Conservation (phyloP, 371 early-diverging fungal genomes). For the Sporodiniella umbellata region DNA sequence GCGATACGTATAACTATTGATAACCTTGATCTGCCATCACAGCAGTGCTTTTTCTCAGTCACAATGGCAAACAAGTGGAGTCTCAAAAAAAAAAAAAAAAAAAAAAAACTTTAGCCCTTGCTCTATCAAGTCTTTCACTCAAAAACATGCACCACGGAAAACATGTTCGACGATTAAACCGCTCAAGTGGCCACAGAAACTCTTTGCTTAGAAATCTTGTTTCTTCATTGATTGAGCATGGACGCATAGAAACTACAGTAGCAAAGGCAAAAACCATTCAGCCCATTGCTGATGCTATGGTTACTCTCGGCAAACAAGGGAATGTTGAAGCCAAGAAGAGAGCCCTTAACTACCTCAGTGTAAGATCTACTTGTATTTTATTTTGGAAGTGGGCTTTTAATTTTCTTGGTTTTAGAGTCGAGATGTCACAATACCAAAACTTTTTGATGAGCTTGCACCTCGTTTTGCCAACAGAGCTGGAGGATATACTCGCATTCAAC, state of each 20-base stretch:
- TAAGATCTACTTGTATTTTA: constrained; percentile 21
- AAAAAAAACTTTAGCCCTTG: too few species aligned
- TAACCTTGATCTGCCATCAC: too few species aligned
- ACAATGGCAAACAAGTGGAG: too few species aligned
- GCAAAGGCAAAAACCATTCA: constrained; percentile 92
- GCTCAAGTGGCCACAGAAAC: constrained; percentile 73
- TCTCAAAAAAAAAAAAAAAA: too few species aligned
- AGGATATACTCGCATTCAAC: constrained; percentile 89
- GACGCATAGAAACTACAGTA: constrained; percentile 90
- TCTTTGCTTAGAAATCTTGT: constrained; percentile 84
- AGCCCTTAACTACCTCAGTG: constrained; percentile 62
- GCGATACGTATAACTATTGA: too few species aligned
- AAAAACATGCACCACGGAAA: constrained; percentile 74
- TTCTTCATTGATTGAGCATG: constrained; percentile 85
- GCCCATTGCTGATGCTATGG: constrained; percentile 84
- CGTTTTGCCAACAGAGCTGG: constrained; percentile 80
- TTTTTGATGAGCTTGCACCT: constrained; percentile 81
- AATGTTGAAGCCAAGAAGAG: constrained; percentile 58
- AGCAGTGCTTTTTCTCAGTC: too few species aligned
- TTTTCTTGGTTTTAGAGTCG: constrained; percentile 47
- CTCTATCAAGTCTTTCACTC: too few species aligned
- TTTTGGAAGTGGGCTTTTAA: not conserved
- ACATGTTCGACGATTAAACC: constrained; percentile 66
- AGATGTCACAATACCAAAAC: constrained; percentile 72
- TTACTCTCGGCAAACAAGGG: constrained; percentile 76